Base-by-base conservation (phyloP, 2,329 filamentous ascomycete species). In the Nemania sp. region DNA sequence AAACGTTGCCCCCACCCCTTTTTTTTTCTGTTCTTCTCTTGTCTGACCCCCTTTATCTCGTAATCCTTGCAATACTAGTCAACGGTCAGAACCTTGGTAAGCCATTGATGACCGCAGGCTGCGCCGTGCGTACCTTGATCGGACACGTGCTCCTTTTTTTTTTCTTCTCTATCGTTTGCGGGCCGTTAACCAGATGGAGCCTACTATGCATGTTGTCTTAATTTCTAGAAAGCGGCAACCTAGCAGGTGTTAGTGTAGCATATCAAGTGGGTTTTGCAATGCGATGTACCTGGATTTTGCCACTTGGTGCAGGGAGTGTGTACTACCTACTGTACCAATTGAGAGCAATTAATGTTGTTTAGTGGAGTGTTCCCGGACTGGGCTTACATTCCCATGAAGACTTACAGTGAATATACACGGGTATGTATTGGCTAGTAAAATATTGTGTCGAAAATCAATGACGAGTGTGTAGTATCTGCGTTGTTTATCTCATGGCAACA, bases 91-190 rank as follows among this genome's bases (percentile, higher is more conserved):
- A 62, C 51, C 51, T 53, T 53, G 49, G 24, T 51, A 49, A 64
- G 49, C 38, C 22, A 24, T 45, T 63, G 32, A 29, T 38, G 62
- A n/a, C 32, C 22, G 41, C 56, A 59, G 20, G 27, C 20, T 61
- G 62, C 52, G 57, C 65, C 51, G 61, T 60, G 64, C 58, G 26
- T 47, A 57, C 63, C 52, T 63, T 41, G 60, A 55, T 24, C 35
- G 18, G 54, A 58, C 58, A 63, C 59, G 64, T 62, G 41, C 41
- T 45, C 41, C 41, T 45, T 62, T 66, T 67, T 59, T 45, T 45
- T 62, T 66, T 67, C 55, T 45, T 32, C 29, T 32, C 41, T 49
- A 24, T 49, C 20, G 45, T 22, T 10, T 60, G 57, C 38, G 45
- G 32, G 29, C 47, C 62, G 51, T 56, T 43, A 59, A 64, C 32